These are phyloP conservation scores for Trichoderma reesei DNA, from an alignment of 495 filamentous ascomycete species.

Conservation along the genomic window DNA sequence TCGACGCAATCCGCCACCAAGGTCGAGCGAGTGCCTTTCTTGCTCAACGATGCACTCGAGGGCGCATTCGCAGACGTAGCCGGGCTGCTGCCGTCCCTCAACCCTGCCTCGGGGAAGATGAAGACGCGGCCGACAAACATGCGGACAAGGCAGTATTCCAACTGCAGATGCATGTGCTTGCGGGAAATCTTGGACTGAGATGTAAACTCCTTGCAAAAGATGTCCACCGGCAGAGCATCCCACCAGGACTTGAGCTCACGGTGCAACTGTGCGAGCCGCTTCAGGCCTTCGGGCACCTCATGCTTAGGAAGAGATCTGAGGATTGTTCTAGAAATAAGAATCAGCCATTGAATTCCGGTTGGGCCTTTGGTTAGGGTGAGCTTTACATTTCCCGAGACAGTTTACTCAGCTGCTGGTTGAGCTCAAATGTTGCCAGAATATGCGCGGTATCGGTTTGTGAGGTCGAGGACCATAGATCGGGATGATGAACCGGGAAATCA, in stretches of 20 bases:
- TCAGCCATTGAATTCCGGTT: not conserved
- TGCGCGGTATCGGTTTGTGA: conserved; percentile 32
- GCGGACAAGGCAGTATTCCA: conserved; percentile 39
- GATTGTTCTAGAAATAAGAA: not conserved
- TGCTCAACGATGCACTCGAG: conserved; percentile 28
- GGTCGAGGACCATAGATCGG: conserved; percentile 16
- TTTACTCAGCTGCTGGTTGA: conserved; percentile 38
- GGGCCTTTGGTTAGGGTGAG: too few species aligned
- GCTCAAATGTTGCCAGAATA: conserved; percentile 35
- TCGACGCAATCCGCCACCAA: conserved; percentile 41
- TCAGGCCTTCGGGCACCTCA: conserved; percentile 27
- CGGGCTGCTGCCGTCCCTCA: conserved; percentile 25
- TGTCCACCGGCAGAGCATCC: conserved; percentile 37
- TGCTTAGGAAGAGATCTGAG: conserved; percentile 6
- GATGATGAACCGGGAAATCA: conserved; percentile 36
- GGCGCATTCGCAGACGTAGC: conserved; percentile 17
- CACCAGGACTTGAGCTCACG: conserved; percentile 41
- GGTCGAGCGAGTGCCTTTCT: conserved; percentile 29
- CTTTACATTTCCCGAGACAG: conserved; percentile 37
- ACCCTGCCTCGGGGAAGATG: conserved; percentile 27
- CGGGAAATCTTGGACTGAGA: conserved; percentile 27
- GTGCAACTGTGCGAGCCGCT: conserved; percentile 31
- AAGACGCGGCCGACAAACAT: conserved; percentile 43
- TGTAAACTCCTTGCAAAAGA: conserved; percentile 31
- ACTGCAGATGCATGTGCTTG: conserved; percentile 39